Evolutionary conservation across 305 asterid species (phyloP), one percentile per base, ranked within the genome.

Genomic region (Plantago coronopus): DNA sequence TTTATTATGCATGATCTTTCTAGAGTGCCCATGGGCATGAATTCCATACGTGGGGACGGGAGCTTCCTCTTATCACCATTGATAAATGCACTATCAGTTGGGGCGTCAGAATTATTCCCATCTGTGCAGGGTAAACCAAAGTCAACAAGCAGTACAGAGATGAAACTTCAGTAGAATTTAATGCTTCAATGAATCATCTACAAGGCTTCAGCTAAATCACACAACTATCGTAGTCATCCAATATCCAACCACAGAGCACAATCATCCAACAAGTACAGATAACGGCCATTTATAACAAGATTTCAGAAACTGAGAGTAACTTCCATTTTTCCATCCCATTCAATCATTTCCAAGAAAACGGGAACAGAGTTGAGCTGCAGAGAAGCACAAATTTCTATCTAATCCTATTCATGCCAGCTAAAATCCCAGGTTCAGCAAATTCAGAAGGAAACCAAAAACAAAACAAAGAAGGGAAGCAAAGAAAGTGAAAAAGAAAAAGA

Each of bases 1-100:
- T 90, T 87, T 67, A 90, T 87, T 64, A 82, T 73, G 61, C 84
- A 90, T 57, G 89, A 74, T 21, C 79, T 87, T 55, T 85, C 96
- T 3, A 64, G 72, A 73, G 59, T 75, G 65, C 78, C 88, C 16
- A 73, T 63, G 13, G 91, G 86, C 64, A 69, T 60, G 49, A 80
- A 65, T 63, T 81, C 84, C 63, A 70, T 27, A 53, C 70, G 62
- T 18, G 90, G 87, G 19, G 75, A 75, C 49, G 86, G 76, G 20
- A 69, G 76, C 74, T 70, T 87, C 67, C 65, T 73, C 64, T 79
- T 85, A 23, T 85, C 84, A 57, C 78, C 87, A 68, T 68, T 72
- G 18, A 47, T 76, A 12, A 60, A 45, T 20, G 67, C 69, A 59
- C 60, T 78, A 61, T 83, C 90, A 40, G 77, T 47, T 54, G 65